Evolutionary conservation across 2,329 filamentous ascomycete species (phyloP), one percentile per base, ranked within the genome.

Genomic region (Pseudogymnoascus sp.): DNA sequence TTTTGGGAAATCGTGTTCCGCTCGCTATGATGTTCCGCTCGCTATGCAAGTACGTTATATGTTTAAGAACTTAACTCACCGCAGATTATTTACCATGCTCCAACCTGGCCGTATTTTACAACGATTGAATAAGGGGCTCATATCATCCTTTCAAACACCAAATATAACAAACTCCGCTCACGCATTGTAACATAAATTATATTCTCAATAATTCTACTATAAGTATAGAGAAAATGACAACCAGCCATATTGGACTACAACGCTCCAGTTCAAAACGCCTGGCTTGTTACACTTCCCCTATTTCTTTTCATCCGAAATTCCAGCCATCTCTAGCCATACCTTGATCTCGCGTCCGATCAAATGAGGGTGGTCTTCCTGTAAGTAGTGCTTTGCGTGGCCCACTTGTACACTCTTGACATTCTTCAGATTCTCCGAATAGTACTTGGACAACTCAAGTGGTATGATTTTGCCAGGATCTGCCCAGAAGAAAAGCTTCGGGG

Each of bases 331-430:
- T 6, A 61, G n/a, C 59, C 59, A 61, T 16, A 5, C 16, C 18
- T 14, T 31, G 10, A 61, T 25, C 12, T 38, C 34, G n/a, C 16
- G 1, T n/a, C 59, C 59, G 4, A 61, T 42, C 34, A 61, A n/a
- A 61, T 61, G 59, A n/a, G 59, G 59, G 21, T 61, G 25, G n/a
- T 61, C 59, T 3, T 61, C 34, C 25, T 61, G 59, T 8, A 61
- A 34, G 25, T 36, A 61, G 14, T 61, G 59, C 7, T 38, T 38
- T 38, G 18, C 59, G 10, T 34, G 21, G n/a, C 59, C 59, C 14
- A 61, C 14, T n/a, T 8, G n/a, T 10, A 42, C 31, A 31, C 25
- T 38, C 18, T 61, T 61, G n/a, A 40, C 40, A 61, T 61, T 38
- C 59, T 61, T 61, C 34, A 61, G 59, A 16, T 42, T 34, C 40